These are phyloP conservation scores for Scedosporium boydii DNA, from an alignment of 2,329 filamentous ascomycete genomes.

Conservation along the genomic window DNA sequence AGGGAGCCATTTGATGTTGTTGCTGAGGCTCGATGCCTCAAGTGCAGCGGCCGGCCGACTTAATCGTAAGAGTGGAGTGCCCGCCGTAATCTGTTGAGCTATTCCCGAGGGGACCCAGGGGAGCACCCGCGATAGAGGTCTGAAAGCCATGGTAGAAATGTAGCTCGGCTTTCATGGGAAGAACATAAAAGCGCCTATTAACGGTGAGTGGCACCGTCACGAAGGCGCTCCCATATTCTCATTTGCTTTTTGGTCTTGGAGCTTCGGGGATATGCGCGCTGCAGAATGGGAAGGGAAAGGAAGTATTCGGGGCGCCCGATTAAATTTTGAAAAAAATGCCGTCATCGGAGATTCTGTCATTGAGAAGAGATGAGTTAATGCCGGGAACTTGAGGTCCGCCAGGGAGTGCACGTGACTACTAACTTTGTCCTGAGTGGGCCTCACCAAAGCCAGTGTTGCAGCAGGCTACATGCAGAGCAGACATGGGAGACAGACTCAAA, in stretches of 20 bases:
- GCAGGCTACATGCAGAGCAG: too few relatives aligned
- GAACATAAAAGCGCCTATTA: not conserved
- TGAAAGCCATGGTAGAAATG: conserved; percentile 31
- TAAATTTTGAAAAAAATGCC: conserved; percentile 2
- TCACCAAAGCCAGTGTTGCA: too few relatives aligned
- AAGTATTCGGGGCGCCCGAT: not conserved
- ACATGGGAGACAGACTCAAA: too few relatives aligned
- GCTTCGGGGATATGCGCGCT: not conserved
- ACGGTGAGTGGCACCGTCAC: conserved; percentile 6
- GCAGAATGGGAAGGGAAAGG: not conserved
- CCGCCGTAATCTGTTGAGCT: conserved; percentile 13
- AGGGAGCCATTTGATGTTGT: not conserved
- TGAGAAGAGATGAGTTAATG: not conserved
- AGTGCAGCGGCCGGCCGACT: not conserved
- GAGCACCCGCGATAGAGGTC: conserved; percentile 38
- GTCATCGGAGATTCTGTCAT: not conserved
- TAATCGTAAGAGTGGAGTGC: not conserved
- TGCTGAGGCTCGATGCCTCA: not conserved
- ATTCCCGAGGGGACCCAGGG: conserved; percentile 34
- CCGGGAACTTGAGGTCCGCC: too few relatives aligned
- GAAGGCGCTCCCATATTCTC: conserved; percentile 1
- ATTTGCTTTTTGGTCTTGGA: not conserved
- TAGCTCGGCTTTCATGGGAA: not conserved
- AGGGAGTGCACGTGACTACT: too few relatives aligned
- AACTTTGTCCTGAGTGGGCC: too few relatives aligned